Evolutionary conservation across 495 filamentous ascomycete genomes (phyloP).

Genomic region (Tricharina praecox): DNA sequence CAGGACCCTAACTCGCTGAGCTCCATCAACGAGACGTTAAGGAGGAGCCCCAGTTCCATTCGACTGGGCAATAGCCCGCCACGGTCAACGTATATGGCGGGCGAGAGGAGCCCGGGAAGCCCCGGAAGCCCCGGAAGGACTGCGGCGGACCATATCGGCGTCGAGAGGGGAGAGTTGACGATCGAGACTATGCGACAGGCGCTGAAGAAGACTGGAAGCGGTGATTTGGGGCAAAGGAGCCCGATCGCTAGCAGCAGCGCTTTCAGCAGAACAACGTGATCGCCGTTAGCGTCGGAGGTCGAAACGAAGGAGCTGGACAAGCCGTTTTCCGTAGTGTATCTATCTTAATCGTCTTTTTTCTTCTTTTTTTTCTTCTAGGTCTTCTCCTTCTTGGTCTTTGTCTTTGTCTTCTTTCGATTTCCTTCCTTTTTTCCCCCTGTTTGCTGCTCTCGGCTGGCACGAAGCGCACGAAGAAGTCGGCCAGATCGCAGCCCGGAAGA

Average conservation of each 20-base stretch:
- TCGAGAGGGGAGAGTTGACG: conserved; percentile 47
- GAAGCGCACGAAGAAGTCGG: too few species aligned
- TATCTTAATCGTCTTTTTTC: too few species aligned
- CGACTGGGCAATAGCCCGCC: conserved; percentile 8
- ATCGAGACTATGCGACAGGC: conserved; percentile 89
- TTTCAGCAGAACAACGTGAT: too few species aligned
- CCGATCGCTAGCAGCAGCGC: neutral
- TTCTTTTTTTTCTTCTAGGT: too few species aligned
- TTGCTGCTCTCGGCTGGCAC: too few species aligned
- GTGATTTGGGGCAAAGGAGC: conserved; percentile 42
- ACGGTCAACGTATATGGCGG: neutral
- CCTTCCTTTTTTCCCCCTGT: too few species aligned
- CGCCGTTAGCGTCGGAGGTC: too few species aligned
- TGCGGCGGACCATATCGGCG: neutral
- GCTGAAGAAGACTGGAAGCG: conserved; percentile 61
- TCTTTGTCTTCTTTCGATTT: too few species aligned
- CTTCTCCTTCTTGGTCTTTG: too few species aligned
- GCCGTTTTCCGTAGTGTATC: too few species aligned
- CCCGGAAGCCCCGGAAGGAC: neutral
- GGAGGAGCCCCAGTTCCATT: conserved; percentile 26
- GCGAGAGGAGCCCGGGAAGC: neutral
- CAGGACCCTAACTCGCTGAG: conserved; percentile 25
- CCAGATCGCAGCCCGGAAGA: too few species aligned
- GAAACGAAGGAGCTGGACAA: too few species aligned
- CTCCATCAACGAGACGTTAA: conserved; percentile 20